Evolutionary conservation across 352 stramenopile genomes (phyloP), one percentile per base, ranked within the genome.

Genomic region (Globisporangium mamillatum): DNA sequence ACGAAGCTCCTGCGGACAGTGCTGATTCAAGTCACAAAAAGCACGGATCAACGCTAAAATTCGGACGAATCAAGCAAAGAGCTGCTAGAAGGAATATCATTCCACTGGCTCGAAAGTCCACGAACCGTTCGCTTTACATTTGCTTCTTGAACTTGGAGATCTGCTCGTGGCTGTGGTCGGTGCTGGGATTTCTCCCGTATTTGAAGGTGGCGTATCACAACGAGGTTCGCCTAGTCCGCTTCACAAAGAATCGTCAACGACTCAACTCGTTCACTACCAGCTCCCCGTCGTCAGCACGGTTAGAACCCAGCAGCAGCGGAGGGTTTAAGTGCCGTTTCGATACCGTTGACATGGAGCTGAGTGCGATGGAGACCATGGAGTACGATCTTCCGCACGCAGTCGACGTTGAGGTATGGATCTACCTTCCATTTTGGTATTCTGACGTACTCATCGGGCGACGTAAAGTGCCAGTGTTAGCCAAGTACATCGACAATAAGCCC

Each of bases 331-430:
- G 57, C 57, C 14, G 24, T 3, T 63, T 53, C 24, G 57, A 52
- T 24, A n/a, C 32, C 4, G 32, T 50, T 9, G 20, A 63, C 24
- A 10, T 34, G 3, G 34, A 36, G 1, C 3, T 60, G 1, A 36
- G 24, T 14, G 38, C 46, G 25, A 27, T 67, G 9, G 9, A 46
- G 20, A 73, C 67, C 3, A 60, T 24, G 20, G 1, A 36, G 29
- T 14, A 36, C 46, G 25, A 79, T 18, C 36, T 76, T 14, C 62
- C 66, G 12, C 67, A 76, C 25, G 64, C 71, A 2, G 27, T 77
- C 7, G 66, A 73, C 27, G 60, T 80, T 16, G 67, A 80, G 67
- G 61, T 80, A 1, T 76, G 74, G 71, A 66, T 80, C 29, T 77
- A 77, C 44, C 20, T 80, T 9, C 71, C 74, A 2, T 77, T 72